Evolutionary conservation across 2,329 filamentous ascomycete genomes (phyloP), one percentile per base, ranked within the genome.

Genomic region (Fusarium sp.): DNA sequence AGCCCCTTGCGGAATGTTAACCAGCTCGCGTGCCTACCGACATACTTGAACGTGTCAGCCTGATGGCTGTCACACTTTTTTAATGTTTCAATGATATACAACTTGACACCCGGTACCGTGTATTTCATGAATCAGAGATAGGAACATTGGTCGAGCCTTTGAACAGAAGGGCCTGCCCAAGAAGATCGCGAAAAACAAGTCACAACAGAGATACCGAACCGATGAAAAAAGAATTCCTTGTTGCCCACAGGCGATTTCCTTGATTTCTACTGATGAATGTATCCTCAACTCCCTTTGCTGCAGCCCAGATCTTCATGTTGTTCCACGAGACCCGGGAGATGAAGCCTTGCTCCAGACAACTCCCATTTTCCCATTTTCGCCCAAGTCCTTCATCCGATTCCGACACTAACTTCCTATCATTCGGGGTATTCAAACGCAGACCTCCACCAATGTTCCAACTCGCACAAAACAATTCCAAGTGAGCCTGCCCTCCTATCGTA

Each of bases 351-450:
- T 42, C 44, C 39, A 28, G 17, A 26, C 45, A 57, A 54, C 34
- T 62, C 42, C 56, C 24, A 34, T 38, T 47, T 60, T 30, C 24
- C 30, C 24, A 42, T 60, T 58, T 56, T 44, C 56, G 36, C 62
- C 47, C 42, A 24, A 44, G 45, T 51, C 54, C 34, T 50, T 38
- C 34, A 50, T 36, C 12, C 45, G 58, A 32, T 36, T 18, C n/a
- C 26, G 12, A 58, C 8, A 44, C 38, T 12, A 28, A 30, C 39
- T 58, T 38, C 24, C 41, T 45, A 51, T 41, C 47, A 62, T 44
- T 55, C 42, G 44, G 66, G 71, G 70, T 73, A 72, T 71, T 73
- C 69, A 73, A 71, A 74, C 57, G 57, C 47, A 42, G 44, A 51
- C 59, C 26, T 57, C 63, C 70, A 52, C 48, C 70, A 48, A 57